These are phyloP conservation scores for Grifola frondosa DNA, from an alignment of 1,284 basidiomycete species.

Conservation along the genomic window DNA sequence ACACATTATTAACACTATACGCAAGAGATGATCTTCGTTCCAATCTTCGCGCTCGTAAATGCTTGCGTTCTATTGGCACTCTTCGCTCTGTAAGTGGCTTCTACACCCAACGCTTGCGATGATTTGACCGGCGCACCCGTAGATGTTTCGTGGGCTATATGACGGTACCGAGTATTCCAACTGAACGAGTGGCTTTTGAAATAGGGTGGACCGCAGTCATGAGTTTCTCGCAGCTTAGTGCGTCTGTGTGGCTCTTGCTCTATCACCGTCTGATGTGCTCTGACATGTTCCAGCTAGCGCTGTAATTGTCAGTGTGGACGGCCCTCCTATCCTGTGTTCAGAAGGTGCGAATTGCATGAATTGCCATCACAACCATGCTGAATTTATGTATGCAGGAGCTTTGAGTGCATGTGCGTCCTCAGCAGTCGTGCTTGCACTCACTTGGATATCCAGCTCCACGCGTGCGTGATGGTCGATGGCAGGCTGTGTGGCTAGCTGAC, in stretches of 20 bases:
- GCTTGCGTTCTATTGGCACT: constrained; percentile 45
- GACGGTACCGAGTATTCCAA: no score
- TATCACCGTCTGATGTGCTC: background rate
- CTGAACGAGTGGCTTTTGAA: constrained; percentile 52
- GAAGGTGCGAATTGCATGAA: constrained; percentile 9
- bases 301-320: constrained; percentile 44
- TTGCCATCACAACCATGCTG: background rate
- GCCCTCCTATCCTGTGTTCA: constrained; percentile 31
- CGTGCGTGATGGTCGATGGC: constrained; percentile 38
- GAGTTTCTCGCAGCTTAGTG: constrained; percentile 50
- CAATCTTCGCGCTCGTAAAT: constrained; percentile 53
- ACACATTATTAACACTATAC: constrained; percentile 21
- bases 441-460: constrained; percentile 54
- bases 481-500: constrained; percentile 8
- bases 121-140: background rate
- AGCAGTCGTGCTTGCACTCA: constrained; percentile 48
- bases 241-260: no score
- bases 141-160: constrained; percentile 1
- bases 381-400: constrained; percentile 29
- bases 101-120: background rate
- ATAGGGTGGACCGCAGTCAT: constrained; percentile 52
- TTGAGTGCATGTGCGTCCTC: constrained; percentile 54
- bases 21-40: no score
- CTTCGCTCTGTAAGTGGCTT: constrained; percentile 44
- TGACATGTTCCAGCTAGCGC: constrained; percentile 39